Evolutionary conservation across 1,284 basidiomycete species (phyloP).

Genomic region (Ceraceosorus guamensis): DNA sequence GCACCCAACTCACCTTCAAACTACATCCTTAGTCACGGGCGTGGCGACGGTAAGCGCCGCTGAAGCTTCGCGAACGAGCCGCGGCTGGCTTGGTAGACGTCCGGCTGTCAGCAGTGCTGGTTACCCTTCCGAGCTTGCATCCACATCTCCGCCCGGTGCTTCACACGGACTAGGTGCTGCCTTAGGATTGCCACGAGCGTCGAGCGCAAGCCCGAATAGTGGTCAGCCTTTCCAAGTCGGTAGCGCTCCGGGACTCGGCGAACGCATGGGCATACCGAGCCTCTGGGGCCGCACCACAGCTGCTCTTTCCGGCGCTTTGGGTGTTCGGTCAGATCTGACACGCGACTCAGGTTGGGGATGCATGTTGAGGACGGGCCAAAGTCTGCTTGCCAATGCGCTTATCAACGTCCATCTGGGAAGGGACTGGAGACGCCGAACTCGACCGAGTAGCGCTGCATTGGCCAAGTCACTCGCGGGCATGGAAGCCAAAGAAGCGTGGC

Average conservation of each 20-base stretch:
- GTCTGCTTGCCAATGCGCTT: slow-evolving; percentile 79
- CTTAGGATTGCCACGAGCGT: not conserved
- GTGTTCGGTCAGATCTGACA: slow-evolving; percentile 61
- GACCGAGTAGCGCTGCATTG: slow-evolving; percentile 2
- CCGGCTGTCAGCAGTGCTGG: slow-evolving; percentile 13
- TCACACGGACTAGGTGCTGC: slow-evolving; percentile 15
- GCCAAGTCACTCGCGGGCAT: slow-evolving; percentile 6
- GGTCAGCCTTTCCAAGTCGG: not conserved
- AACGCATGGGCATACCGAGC: slow-evolving; percentile 38
- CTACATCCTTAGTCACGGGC: too few species aligned
- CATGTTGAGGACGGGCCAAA: slow-evolving; percentile 92
- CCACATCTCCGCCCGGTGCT: not conserved
- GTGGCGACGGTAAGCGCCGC: not conserved
- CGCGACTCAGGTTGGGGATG: slow-evolving; percentile 96
- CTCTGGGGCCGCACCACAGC: slow-evolving; percentile 39
- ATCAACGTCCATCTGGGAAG: slow-evolving; percentile 70
- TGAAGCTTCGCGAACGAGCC: not conserved
- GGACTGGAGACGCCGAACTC: slow-evolving; percentile 22
- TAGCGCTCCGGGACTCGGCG: slow-evolving; percentile 17
- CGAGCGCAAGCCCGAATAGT: not conserved
- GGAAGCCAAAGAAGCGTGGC: not conserved
- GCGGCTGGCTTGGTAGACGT: slow-evolving; percentile 22
- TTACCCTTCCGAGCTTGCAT: slow-evolving; percentile 6
- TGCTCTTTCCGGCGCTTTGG: slow-evolving; percentile 27
- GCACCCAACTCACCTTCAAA: too few species aligned